Evolutionary conservation across 805 yeast species (phyloP).

Genomic region (Yamadazyma laniorum): DNA sequence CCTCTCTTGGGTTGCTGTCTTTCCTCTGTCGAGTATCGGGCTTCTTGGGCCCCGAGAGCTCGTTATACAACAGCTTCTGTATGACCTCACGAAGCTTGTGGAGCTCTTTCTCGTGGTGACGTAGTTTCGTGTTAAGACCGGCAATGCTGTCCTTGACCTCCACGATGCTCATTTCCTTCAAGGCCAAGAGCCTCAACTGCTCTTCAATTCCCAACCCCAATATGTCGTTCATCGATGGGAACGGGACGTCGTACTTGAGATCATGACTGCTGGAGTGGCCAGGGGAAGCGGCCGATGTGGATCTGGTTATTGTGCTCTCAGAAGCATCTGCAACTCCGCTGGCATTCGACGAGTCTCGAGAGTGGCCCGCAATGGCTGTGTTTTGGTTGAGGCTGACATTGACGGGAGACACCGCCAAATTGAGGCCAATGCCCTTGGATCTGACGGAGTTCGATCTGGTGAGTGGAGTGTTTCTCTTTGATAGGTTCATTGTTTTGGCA

Average conservation of each 20-base stretch:
- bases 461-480: conserved; percentile 1
- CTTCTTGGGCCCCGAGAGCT: conserved; percentile 21
- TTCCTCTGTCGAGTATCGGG: conserved; percentile 14
- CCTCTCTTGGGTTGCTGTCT: conserved; percentile 24
- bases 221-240: conserved; percentile 33
- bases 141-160: conserved; percentile 59
- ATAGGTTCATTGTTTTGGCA: not conserved
- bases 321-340: not conserved
- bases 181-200: conserved; percentile 58
- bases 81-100: conserved; percentile 47
- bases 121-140: conserved; percentile 38
- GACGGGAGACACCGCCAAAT: conserved; percentile 31
- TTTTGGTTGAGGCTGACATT: conserved; percentile 6
- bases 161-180: conserved; percentile 65
- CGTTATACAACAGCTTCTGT: conserved; percentile 45
- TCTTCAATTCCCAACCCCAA: conserved; percentile 44
- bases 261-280: conserved; percentile 12
- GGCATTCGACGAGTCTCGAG: not conserved
- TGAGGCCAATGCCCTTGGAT: conserved; percentile 32
- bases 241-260: conserved; percentile 25
- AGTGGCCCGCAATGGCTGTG: not conserved
- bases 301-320: not conserved
- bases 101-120: conserved; percentile 47
- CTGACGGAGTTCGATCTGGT: conserved; percentile 14
- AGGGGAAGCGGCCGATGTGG: conserved; percentile 1